Evolutionary conservation across 176 grass and related monocot genomes (phyloP), one percentile per base, ranked within the genome.

Genomic region (Elymus sibiricus): DNA sequence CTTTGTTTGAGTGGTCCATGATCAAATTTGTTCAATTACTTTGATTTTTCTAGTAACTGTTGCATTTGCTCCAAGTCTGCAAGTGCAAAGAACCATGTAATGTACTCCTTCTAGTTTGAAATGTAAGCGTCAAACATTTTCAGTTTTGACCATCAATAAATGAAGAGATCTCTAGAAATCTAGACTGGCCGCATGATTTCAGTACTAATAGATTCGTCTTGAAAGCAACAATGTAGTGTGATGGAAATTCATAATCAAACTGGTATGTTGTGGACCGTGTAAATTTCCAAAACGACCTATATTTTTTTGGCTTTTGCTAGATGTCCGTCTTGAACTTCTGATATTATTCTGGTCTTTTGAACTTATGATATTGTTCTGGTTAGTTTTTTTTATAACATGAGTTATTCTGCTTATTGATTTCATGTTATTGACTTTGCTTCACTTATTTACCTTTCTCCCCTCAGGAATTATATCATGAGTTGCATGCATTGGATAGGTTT

Each of bases 381-480:
- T 67, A 64, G 38, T 69, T 16, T 5, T 43, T 47, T 69, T 6
- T 1, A 25, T 16, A 70, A 53, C 7, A 17, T 55, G 28, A 68
- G 32, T 85, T 85, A 60, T 64, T 81, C 63, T 81, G 47, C 27
- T 70, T 82, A 29, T 68, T 28, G 11, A 80, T 37, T 62, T 76
- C 82, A 77, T 13, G 68, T 34, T 79, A 76, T 38, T 86, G 38
- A 74, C 59, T 64, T 66, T 1, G 39, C 19, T 87, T 87, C 39
- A 58, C 11, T 79, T 79, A 35, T 59, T 69, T 26, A 69, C 64
- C 9, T 84, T 44, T 81, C n/a, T 3, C 9, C 24, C 27, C 46
- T 79, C 87, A 99, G 97, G 97, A 99, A 89, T 62, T 99, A 82
- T 99, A 99, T 64, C 97, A 97, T 85, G 97, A 99, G 88, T 88